Percentiles rank a stretch among this genome's conserved stretches.
phyloP scores from a whole-genome alignment of 2,329 filamentous ascomycete species.

The Colletotrichum sp. region DNA sequence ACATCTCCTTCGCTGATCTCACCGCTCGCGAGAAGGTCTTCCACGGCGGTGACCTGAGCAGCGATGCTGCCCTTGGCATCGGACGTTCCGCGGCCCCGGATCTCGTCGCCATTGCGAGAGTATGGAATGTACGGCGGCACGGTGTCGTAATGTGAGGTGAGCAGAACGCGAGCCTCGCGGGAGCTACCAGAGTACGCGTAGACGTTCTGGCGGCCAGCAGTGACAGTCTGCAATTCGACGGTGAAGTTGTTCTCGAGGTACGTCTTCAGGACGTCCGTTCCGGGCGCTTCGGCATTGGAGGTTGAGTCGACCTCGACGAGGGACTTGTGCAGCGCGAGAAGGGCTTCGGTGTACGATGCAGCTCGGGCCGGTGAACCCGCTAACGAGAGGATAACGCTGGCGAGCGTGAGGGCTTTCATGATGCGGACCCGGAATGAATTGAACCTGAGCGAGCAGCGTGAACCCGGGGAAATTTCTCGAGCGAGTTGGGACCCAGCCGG shows the following conservation, averaged over 20 bases:
- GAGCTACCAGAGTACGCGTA: constrained; percentile 66
- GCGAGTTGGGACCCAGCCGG: neutral
- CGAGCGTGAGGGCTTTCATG: neutral
- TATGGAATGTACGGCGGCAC: constrained; percentile 78
- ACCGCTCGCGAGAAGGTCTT: constrained; percentile 51
- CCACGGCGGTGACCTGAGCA: constrained; percentile 73
- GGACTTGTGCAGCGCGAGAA: constrained; percentile 77
- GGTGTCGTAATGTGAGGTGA: constrained; percentile 83
- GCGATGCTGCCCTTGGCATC: constrained; percentile 75
- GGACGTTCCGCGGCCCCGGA: constrained; percentile 76
- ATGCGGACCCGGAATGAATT: neutral
- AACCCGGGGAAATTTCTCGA: rapidly evolving
- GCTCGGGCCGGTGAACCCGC: constrained; percentile 3
- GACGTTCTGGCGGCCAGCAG: constrained; percentile 70
- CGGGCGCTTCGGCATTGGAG: constrained; percentile 68
- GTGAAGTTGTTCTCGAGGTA: constrained; percentile 63
- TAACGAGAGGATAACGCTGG: neutral
- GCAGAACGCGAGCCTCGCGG: constrained; percentile 61
- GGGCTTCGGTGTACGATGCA: constrained; percentile 46
- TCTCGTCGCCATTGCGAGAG: constrained; percentile 56
- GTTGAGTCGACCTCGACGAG: constrained; percentile 78
- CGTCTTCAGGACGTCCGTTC: constrained; percentile 70
- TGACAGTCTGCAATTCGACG: constrained; percentile 36
- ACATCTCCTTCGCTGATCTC: constrained; percentile 53
- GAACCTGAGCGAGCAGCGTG: rapidly evolving